Percentiles rank a stretch among this genome's conserved stretches.
phyloP scores from a whole-genome alignment of 2,329 filamentous ascomycete genomes.

The Aspergillus sp. region DNA sequence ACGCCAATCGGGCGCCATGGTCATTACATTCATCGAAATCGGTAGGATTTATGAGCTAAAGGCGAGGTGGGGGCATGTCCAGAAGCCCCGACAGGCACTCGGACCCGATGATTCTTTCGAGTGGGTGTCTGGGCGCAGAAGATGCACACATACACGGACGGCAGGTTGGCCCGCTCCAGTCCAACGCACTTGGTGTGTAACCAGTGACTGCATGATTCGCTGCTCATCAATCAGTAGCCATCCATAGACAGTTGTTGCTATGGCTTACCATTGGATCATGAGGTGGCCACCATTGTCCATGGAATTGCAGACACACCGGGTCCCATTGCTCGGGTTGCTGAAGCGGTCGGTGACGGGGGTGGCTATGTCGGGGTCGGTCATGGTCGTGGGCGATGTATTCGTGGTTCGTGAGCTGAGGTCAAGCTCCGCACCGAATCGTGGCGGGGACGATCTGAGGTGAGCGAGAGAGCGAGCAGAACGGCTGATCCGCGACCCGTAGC shows the following conservation, averaged over 20 bases:
- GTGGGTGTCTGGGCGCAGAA: constrained; percentile 52
- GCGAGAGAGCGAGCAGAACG: constrained; percentile 36
- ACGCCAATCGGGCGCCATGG: constrained; percentile 1
- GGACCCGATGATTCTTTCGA: constrained; percentile 39
- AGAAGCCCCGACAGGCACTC: constrained; percentile 34
- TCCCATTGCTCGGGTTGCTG: constrained; percentile 54
- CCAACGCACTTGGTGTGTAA: constrained; percentile 62
- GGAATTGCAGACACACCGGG: constrained; percentile 61
- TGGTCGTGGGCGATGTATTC: constrained; percentile 53
- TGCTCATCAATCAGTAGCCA: constrained; percentile 22
- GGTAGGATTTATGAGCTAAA: constrained; percentile 46
- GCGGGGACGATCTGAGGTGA: constrained; percentile 49
- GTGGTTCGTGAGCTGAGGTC: constrained; percentile 43
- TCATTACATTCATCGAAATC: constrained; percentile 32
- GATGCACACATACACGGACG: constrained; percentile 54
- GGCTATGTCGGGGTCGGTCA: constrained; percentile 52
- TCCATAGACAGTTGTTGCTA: constrained; percentile 4
- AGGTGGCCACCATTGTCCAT: constrained; percentile 55
- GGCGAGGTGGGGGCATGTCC: constrained; percentile 42
- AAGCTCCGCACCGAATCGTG: constrained; percentile 38
- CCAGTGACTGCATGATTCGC: constrained; percentile 65
- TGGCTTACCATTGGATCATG: constrained; percentile 61
- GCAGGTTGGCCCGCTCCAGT: constrained; percentile 50
- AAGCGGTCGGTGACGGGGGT: constrained; percentile 58
- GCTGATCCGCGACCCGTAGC: constrained; percentile 32